These are phyloP conservation scores for Euphorbia neoarborescens DNA, from an alignment of 441 rosid species.

Conservation along the genomic window DNA sequence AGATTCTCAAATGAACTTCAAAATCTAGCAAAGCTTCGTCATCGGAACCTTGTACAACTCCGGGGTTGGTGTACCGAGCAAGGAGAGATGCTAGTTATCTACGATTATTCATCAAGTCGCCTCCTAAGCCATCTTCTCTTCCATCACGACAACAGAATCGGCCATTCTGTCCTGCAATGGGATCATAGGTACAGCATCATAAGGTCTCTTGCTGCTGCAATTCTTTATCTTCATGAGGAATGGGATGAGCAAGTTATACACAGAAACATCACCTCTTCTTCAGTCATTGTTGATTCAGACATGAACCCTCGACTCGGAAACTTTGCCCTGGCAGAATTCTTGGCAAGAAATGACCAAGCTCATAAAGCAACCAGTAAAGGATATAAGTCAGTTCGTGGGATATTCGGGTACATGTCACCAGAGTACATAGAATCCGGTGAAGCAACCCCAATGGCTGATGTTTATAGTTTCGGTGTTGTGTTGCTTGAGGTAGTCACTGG, in stretches of 20 bases:
- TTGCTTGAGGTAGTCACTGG: constrained; percentile 83
- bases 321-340: constrained; percentile 85
- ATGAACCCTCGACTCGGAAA: constrained; percentile 75
- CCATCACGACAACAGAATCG: constrained; percentile 36
- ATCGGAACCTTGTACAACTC: constrained; percentile 74
- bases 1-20: constrained; percentile 72
- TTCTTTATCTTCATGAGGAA: constrained; percentile 87
- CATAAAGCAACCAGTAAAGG: constrained; percentile 43
- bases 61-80: constrained; percentile 97
- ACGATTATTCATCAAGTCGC: constrained; percentile 64
- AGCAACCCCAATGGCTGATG: constrained; percentile 71
- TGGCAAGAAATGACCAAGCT: constrained; percentile 64
- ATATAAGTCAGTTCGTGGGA: constrained; percentile 66
- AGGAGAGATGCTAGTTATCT: constrained; percentile 91
- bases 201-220: constrained; percentile 68
- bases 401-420: constrained; percentile 90
- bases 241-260: constrained; percentile 95
- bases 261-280: constrained; percentile 76
- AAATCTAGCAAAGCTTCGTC: constrained; percentile 72
- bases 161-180: constrained; percentile 51
- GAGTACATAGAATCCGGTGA: constrained; percentile 82
- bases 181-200: constrained; percentile 52
- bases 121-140: constrained; percentile 69
- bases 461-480: constrained; percentile 81
- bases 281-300: constrained; percentile 61